These are phyloP conservation scores for Chlamydomonas applanata DNA, from an alignment of 139 green algal species.

Conservation along the genomic window DNA sequence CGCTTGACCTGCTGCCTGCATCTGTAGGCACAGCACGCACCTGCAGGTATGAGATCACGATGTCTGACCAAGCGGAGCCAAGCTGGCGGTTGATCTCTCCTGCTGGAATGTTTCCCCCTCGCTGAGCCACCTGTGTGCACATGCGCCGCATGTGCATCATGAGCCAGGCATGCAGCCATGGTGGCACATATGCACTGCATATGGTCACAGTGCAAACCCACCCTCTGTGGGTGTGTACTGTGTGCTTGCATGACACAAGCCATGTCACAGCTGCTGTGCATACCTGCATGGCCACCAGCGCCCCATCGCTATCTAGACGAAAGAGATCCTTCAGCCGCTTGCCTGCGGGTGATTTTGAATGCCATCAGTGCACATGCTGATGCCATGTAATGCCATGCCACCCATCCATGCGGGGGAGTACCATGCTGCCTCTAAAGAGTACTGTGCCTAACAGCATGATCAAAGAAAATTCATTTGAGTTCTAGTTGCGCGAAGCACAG, in stretches of 20 bases:
- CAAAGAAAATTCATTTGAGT: no score
- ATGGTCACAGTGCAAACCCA: background rate
- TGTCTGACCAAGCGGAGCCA: slow-evolving; percentile 16
- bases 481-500: no score
- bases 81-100: slow-evolving; percentile 20
- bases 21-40: background rate
- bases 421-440: no score
- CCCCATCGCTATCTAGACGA: slow-evolving; percentile 17
- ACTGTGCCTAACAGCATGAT: no score
- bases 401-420: no score
- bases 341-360: background rate
- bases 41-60: slow-evolving; percentile 26
- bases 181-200: background rate
- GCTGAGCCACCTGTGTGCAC: slow-evolving; percentile 17
- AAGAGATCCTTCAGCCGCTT: slow-evolving; percentile 12
- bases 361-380: no score
- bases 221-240: background rate
- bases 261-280: no score
- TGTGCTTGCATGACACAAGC: background rate
- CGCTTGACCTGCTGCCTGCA: no score
- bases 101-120: background rate
- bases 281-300: slow-evolving; percentile 20
- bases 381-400: no score
- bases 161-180: background rate
- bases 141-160: no score